A percentile compares a stretch with the other conserved stretches of the same genome.
Conservation (phyloP, 768 basidiomycete genomes). For the Mycena albidolilacea region DNA sequence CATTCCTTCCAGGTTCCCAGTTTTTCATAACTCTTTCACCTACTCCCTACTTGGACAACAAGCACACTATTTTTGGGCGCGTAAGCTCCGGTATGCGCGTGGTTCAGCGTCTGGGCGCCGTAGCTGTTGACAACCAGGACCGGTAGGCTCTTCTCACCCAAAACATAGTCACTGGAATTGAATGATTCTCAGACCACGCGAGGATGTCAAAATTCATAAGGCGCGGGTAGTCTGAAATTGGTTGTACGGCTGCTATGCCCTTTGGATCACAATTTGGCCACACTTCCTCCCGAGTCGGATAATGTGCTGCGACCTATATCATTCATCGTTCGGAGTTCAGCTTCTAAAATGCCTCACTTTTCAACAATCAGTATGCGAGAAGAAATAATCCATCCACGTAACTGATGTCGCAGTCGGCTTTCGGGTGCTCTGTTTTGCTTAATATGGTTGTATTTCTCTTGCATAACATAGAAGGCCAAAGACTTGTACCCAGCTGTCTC, state of each 20-base stretch:
- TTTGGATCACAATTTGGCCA: neutral
- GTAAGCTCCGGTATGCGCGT: conserved; percentile 94
- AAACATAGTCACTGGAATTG: conserved; percentile 19
- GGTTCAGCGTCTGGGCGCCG: conserved; percentile 91
- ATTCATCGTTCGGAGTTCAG: too few relatives aligned
- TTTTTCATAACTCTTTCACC: conserved; percentile 92
- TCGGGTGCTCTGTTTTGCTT: conserved; percentile 3
- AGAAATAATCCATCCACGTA: neutral
- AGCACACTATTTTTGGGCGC: conserved; percentile 93
- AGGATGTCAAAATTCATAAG: conserved; percentile 94
- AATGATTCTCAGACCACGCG: conserved; percentile 62
- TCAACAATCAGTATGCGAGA: neutral
- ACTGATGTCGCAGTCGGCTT: conserved; percentile 9
- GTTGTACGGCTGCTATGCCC: neutral
- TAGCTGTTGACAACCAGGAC: conserved; percentile 91
- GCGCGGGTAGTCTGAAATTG: conserved; percentile 54
- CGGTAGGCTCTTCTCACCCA: conserved; percentile 62
- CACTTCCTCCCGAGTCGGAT: neutral
- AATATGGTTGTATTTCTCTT: conserved; percentile 4
- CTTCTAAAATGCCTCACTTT: too few relatives aligned
- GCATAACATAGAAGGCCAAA: neutral
- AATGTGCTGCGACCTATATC: too few relatives aligned
- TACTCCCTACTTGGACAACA: conserved; percentile 87
- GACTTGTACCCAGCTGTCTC: neutral
- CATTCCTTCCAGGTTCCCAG: conserved; percentile 80